Percentiles rank a stretch among this genome's conserved stretches.
phyloP scores from a whole-genome alignment of 768 basidiomycete species.

The Brasilioporus rufonigricans region DNA sequence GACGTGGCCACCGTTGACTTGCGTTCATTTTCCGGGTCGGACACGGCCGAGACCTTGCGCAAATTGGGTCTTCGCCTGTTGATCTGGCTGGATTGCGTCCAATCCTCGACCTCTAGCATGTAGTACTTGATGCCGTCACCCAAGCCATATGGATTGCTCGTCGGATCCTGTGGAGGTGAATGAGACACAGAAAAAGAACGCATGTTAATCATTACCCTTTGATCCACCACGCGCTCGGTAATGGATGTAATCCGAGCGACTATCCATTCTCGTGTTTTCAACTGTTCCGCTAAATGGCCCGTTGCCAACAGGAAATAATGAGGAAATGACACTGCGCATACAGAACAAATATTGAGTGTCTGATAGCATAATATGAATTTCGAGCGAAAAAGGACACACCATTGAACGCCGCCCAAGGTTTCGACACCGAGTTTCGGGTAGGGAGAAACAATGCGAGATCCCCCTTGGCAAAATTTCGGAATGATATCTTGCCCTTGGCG shows the following conservation, averaged over 20 bases:
- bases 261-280: slow-evolving; percentile 92
- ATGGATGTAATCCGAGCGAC: slow-evolving; percentile 90
- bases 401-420: slow-evolving; percentile 99
- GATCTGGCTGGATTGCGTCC: slow-evolving; percentile 70
- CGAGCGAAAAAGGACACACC: slow-evolving; percentile 48
- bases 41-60: slow-evolving; percentile 44
- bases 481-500: slow-evolving; percentile 95
- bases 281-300: slow-evolving; percentile 81
- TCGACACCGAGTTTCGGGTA: slow-evolving; percentile 88
- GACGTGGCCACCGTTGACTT: slow-evolving; percentile 12
- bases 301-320: slow-evolving; percentile 95
- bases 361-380: not conserved
- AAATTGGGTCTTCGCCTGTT: slow-evolving; percentile 58
- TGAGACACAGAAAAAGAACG: not conserved
- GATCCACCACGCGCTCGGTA: slow-evolving; percentile 79
- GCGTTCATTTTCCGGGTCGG: slow-evolving; percentile 41
- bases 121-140: slow-evolving; percentile 90
- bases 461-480: slow-evolving; percentile 92
- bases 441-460: slow-evolving; percentile 96
- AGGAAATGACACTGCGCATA: slow-evolving; percentile 79
- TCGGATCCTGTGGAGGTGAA: slow-evolving; percentile 55
- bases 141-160: slow-evolving; percentile 85
- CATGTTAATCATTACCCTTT: slow-evolving; percentile 46
- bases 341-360: not conserved
- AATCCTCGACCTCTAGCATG: slow-evolving; percentile 91